Conservation (phyloP, 2,329 filamentous ascomycete species). For the Ceratocystis albifundus region DNA sequence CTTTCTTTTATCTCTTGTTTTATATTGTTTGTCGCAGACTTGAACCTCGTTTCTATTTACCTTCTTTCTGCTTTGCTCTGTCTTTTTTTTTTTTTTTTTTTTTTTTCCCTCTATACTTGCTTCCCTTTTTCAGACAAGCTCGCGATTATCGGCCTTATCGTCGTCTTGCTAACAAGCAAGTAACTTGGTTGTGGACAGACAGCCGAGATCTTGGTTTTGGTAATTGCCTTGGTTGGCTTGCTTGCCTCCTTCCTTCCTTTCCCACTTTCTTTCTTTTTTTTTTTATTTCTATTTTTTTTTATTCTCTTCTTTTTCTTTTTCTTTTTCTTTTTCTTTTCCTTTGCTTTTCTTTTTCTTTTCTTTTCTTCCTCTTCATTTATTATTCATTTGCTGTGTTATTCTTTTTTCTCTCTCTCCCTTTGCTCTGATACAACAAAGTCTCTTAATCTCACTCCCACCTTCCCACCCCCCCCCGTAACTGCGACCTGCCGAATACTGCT, state of each 20-base stretch:
- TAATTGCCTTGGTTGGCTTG: not conserved
- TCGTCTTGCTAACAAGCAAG: not conserved
- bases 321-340: not conserved
- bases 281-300: not conserved
- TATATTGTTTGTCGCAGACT: not conserved
- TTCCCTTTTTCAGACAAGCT: conserved; percentile 4
- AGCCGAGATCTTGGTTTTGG: not conserved
- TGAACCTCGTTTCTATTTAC: not conserved
- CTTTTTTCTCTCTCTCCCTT: not conserved
- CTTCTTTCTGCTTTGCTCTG: not conserved
- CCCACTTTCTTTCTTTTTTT: not conserved
- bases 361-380: not conserved
- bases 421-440: not conserved
- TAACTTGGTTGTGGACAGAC: not conserved
- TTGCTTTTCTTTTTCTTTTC: not conserved
- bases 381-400: not conserved
- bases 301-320: not conserved
- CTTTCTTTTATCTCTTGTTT: conserved; percentile 7
- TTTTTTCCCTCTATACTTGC: conserved; percentile 25
- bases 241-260: not conserved
- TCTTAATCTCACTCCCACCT: not conserved
- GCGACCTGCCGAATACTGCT: conserved; percentile 5
- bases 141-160: conserved; percentile 9
- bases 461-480: not conserved
- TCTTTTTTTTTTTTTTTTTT: too few species aligned